Base-by-base conservation (phyloP, 140 eudicot species). In the Ambrosia hybrid region DNA sequence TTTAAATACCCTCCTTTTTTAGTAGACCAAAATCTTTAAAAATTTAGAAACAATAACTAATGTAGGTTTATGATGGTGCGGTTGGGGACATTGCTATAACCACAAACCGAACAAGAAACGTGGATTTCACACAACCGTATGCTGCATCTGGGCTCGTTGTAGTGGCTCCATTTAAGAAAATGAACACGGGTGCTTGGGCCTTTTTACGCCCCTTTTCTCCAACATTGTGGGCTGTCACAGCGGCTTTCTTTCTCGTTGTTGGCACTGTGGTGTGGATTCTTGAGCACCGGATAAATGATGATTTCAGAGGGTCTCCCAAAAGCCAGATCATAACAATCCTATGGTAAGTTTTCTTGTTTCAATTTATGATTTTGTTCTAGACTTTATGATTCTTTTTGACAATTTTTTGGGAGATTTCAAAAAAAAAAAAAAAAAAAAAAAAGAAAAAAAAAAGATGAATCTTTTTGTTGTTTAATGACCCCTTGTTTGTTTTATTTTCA, bases 111-210 rank as follows among this genome's bases (percentile, higher is more conserved):
- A 86, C 97, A 10, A 84, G 67, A 65, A 79, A 83, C 14, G 96
- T 88, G 76, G 97, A 91, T 80, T 91, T 91, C 63, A 91, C 97
- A 9, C 96, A 88, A 81, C 97, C 97, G 13, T 88, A 75, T 77
- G 89, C 94, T 66, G 80, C 91, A 69, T 88, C 96, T 4, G 97
- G 97, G 70, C 94, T 91, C 26, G 96, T 91, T 68, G 86, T 91
- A 34, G 97, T 91, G 76, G 94, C 89, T 36, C 95, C 97, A 21
- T 85, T 86, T 59, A 84, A 81, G 79, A 82, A 83, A 79, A 33
- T 73, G 86, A 88, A 86, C 48, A 82, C 97, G 46, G 91, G 97
- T 46, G 94, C 94, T 11, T 91, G 96, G 96, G 96, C 96, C 10
- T 91, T 91, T 71, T 74, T 86, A 68, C 89, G 91, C 49, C 97